These are phyloP conservation scores for Rubroshorea leprosula DNA, from an alignment of 345 rosid genomes.

Conservation along the genomic window DNA sequence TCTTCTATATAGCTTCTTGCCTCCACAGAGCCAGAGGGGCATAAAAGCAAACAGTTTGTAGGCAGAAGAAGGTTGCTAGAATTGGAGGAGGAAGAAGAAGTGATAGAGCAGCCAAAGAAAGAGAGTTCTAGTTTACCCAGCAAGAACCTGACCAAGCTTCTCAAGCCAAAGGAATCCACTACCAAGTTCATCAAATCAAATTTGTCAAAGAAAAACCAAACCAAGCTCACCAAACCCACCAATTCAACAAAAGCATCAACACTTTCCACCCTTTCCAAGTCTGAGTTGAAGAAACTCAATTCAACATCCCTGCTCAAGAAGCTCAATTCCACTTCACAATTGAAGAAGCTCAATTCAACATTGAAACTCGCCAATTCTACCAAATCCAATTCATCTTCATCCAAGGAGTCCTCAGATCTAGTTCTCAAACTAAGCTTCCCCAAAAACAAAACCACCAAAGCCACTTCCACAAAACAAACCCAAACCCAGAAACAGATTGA, in stretches of 20 bases:
- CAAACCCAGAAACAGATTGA: conserved; percentile 19
- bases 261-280: conserved; percentile 16
- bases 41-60: conserved; percentile 25
- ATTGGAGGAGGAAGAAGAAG: conserved; percentile 30
- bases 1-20: conserved; percentile 25
- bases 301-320: conserved; percentile 28
- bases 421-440: conserved; percentile 33
- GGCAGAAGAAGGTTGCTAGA: conserved; percentile 37
- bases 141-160: conserved; percentile 54
- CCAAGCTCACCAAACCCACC: conserved; percentile 41
- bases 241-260: conserved; percentile 36
- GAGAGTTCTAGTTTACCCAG: conserved; percentile 24
- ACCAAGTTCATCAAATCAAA: conserved; percentile 31
- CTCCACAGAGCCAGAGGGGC: conserved; percentile 28
- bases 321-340: neutral
- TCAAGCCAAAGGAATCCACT: conserved; percentile 20
- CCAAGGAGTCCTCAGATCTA: conserved; percentile 47
- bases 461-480: conserved; percentile 24
- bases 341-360: conserved; percentile 27
- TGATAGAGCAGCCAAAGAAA: conserved; percentile 28
- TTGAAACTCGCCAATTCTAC: conserved; percentile 42
- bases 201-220: conserved; percentile 41
- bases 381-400: conserved; percentile 22
- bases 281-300: conserved; percentile 40
- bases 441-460: conserved; percentile 57